These are phyloP conservation scores for Suillus clintonianus DNA, from an alignment of 768 basidiomycete species.

Conservation along the genomic window DNA sequence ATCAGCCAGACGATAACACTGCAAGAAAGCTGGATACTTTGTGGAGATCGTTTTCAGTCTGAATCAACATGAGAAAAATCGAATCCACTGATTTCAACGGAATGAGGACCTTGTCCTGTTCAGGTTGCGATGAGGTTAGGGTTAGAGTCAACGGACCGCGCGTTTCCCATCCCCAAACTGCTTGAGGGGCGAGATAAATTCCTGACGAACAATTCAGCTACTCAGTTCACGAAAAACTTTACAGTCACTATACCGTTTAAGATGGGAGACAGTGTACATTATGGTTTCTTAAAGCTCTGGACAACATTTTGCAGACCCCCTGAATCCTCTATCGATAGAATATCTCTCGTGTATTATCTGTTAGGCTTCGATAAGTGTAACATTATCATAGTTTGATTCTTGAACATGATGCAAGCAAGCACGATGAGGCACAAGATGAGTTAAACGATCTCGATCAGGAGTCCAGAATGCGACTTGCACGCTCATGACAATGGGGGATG, in stretches of 20 bases:
- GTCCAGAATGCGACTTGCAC: not conserved
- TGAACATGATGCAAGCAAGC: not conserved
- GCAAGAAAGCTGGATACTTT: not conserved
- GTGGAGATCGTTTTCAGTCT: not conserved
- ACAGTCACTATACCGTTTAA: not conserved
- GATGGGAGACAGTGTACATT: not conserved
- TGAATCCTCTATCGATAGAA: not conserved
- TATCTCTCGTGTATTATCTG: not conserved
- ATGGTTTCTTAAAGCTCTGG: not conserved
- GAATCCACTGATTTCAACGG: not conserved
- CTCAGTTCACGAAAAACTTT: not conserved
- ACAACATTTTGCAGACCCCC: not conserved
- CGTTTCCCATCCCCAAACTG: not conserved
- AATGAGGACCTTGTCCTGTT: not conserved
- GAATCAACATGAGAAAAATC: not conserved
- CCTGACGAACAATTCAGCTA: not conserved
- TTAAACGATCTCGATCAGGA: not conserved
- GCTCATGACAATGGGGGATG: not conserved
- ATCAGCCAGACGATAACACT: not conserved
- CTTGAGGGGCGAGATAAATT: not conserved
- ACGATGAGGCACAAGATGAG: not conserved
- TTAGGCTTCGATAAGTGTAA: not conserved
- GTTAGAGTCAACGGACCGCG: not conserved
- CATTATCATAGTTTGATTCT: not conserved
- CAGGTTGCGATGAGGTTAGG: not conserved